Evolutionary conservation across 768 basidiomycete species (phyloP), one percentile per base, ranked within the genome.

Genomic region (Lanmaoa pseudosensibilis): DNA sequence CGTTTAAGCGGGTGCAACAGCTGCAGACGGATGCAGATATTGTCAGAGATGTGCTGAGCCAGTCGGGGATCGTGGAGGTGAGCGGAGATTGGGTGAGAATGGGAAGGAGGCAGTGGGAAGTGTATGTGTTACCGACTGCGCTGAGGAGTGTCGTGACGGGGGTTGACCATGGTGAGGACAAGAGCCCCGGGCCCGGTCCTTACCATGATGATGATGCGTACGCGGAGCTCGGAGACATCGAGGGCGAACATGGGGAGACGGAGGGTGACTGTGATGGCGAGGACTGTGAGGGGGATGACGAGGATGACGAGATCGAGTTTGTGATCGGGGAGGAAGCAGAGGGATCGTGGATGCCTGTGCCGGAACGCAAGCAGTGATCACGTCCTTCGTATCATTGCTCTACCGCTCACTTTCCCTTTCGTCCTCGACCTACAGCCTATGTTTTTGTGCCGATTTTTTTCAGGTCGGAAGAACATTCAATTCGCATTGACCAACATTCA

Each of bases 1-100:
- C 91, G 12, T 98, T 97, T 79, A 92, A 90, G 65, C 87, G 94
- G 40, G 82, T 96, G 53, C 81, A 78, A 64, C 78, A 78, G 46
- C 71, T 95, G 52, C 92, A 92, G 8, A 65, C 66, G 49, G 82
- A 87, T 49, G 58, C 70, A 21, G 74, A 80, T 25, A 73, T 90
- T 39, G 88, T 96, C 41, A 76, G 75, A 46, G 90, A 93, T 33
- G 86, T 88, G 13, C 77, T 95, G 61, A 71, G 62, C 11, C 75
- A 87, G 19, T 94, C 92, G 7, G 74, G 74, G 8, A 61, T 87
- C 25, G 82, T 92, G 49, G 88, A 96, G 70, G 85, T 94, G n/a
- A 76, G 72, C 27, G 75, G 78, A 9, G 80, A 83, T 38, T 83
- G 79, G 73, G 90, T 90, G 23, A 83, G 94, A 32, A 83, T 91